Conservation (phyloP, 2,329 filamentous ascomycete species). For the Colletotrichum filicis region DNA sequence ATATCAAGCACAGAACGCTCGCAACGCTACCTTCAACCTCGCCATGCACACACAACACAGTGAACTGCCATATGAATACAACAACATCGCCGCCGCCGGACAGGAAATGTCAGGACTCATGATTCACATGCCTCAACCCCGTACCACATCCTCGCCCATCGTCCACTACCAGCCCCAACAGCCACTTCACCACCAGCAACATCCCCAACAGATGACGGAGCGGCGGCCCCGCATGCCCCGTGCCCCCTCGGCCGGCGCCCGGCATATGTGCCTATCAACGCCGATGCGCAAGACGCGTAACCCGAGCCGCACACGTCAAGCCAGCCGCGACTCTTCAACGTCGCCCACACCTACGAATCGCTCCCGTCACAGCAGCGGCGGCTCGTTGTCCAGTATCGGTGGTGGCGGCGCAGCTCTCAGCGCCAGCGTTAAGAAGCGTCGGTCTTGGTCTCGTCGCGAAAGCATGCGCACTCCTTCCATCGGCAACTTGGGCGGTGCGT, state of each 20-base stretch:
- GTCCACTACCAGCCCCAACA: slow-evolving; percentile 40
- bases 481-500: slow-evolving; percentile 41
- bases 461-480: slow-evolving; percentile 42
- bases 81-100: slow-evolving; percentile 43
- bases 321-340: slow-evolving; percentile 38
- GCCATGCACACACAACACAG: slow-evolving; percentile 53
- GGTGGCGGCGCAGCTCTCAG: slow-evolving; percentile 51
- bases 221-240: slow-evolving; percentile 59
- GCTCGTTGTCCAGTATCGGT: slow-evolving; percentile 42
- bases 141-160: slow-evolving; percentile 48
- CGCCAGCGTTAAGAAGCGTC: slow-evolving; percentile 50
- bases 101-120: slow-evolving; percentile 53
- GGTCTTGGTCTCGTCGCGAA: slow-evolving; percentile 45
- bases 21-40: slow-evolving; percentile 50
- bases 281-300: slow-evolving; percentile 55
- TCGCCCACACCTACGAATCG: slow-evolving; percentile 51
- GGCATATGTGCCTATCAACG: slow-evolving; percentile 54
- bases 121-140: slow-evolving; percentile 66
- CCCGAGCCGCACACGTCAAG: slow-evolving; percentile 43
- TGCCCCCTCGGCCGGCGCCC: slow-evolving; percentile 65
- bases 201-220: slow-evolving; percentile 42
- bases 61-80: slow-evolving; percentile 54
- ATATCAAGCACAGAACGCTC: slow-evolving; percentile 44
- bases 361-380: slow-evolving; percentile 53
- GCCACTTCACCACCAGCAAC: slow-evolving; percentile 36